These are phyloP conservation scores for Glaciozyma martinii DNA, from an alignment of 768 basidiomycete genomes.

Conservation along the genomic window DNA sequence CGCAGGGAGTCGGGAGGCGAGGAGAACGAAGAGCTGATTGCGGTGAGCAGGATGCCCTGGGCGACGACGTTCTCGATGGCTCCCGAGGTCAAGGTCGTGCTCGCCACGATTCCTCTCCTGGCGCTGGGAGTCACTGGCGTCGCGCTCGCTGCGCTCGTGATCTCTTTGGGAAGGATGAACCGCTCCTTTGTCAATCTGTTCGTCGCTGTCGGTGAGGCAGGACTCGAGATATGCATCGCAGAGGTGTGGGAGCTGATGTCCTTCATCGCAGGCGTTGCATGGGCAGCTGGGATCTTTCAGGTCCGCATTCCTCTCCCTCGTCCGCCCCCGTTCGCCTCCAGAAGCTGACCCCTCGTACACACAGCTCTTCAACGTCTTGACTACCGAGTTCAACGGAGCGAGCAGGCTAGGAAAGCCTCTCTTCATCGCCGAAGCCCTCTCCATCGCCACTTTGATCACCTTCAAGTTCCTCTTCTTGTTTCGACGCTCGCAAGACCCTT, in stretches of 20 bases:
- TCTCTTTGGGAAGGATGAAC: neutral
- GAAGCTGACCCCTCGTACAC: too few relatives aligned
- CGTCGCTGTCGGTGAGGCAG: neutral
- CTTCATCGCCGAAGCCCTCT: neutral
- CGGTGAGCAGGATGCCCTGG: neutral
- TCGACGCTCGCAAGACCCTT: neutral
- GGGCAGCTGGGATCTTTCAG: slow-evolving; percentile 4
- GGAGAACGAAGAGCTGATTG: neutral
- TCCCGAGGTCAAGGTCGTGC: neutral
- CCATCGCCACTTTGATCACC: slow-evolving; percentile 4
- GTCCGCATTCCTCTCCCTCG: too few relatives aligned
- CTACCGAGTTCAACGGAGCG: too few relatives aligned
- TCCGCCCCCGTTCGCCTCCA: too few relatives aligned
- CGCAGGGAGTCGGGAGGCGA: too few relatives aligned
- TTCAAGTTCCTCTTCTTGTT: slow-evolving; percentile 11
- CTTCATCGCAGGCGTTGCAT: neutral
- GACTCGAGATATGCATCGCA: too few relatives aligned
- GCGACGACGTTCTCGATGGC: neutral
- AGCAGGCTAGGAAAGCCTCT: neutral
- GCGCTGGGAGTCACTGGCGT: slow-evolving; percentile 1
- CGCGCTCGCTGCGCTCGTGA: neutral
- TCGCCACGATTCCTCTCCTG: slow-evolving; percentile 3
- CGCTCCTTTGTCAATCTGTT: slow-evolving; percentile 4
- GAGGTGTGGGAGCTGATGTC: too few relatives aligned
- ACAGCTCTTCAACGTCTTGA: neutral